Base-by-base conservation (phyloP, 2,329 filamentous ascomycete species). In the Simplicillium aogashimaense region DNA sequence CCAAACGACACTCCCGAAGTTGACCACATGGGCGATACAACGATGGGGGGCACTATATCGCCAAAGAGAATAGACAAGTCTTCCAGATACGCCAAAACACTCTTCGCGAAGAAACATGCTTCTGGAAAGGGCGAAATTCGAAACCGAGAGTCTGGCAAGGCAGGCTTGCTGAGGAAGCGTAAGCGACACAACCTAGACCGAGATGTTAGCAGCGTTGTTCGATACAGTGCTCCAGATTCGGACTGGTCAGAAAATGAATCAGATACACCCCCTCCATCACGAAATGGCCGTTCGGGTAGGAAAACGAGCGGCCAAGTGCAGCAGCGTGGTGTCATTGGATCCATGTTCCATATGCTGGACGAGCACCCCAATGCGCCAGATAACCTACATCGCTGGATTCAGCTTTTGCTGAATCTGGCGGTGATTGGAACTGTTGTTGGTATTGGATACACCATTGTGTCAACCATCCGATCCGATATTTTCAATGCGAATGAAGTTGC, bases 391-490 rank as follows among this genome's bases (percentile, higher is more conserved):
- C 68, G 69, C 45, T 81, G 77, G 70, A 59, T 80, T 29, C 70
- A 74, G 41, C 62, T 80, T 3, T 54, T 70, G 3, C 73, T 87
- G 62, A 87, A 86, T 55, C 56, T 79, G 36, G 70, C 76, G 44
- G 65, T 84, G 13, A 68, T 80, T 5, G 57, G 59, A 4, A 58
- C 70, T 11, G 60, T 72, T 40, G 61, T 78, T 32, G 90, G 83
- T 58, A 67, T 86, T 34, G 68, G 86, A 29, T 86, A 81, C 64
- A 70, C 74, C 2, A 74, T 86, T 50, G 76, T 85, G 47, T 66
- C 71, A 12, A 82, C 84, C 8, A 78, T 92, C 39, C 78, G 80
- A 12, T 70, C 74, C 17, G 89, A 95, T 56, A 81, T 95, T 29
- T 69, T 79, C 45, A 76, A 82, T 39, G 84, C 83, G 29, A 78